Percentiles rank a stretch among this genome's conserved stretches.
phyloP scores from a whole-genome alignment of 768 basidiomycete species.

The Russula foetens region DNA sequence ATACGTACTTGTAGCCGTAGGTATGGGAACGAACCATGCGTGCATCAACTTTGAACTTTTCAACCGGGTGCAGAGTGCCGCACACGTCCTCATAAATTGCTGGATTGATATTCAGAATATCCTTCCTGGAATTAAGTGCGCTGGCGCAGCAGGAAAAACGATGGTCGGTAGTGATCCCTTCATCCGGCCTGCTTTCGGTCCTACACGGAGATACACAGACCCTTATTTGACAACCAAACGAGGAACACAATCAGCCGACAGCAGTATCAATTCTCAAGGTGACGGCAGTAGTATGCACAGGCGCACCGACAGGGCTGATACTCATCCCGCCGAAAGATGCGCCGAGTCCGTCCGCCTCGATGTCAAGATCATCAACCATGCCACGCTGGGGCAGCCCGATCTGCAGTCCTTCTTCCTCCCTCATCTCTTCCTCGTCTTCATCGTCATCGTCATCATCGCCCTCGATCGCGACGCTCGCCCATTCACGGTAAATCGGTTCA shows the following conservation, averaged over 20 bases:
- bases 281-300: conserved; percentile 2
- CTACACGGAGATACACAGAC: neutral
- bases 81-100: too few species aligned
- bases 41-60: too few species aligned
- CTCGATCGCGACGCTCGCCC: conserved; percentile 68
- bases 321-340: conserved; percentile 75
- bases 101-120: too few species aligned
- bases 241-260: neutral
- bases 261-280: neutral
- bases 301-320: conserved; percentile 50
- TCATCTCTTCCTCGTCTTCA: conserved; percentile 45
- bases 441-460: conserved; percentile 68
- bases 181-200: too few species aligned
- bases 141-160: too few species aligned
- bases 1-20: too few species aligned
- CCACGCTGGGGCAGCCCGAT: conserved; percentile 22
- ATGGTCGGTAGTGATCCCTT: too few species aligned
- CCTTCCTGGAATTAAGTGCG: too few species aligned
- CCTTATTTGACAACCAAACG: neutral
- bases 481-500: conserved; percentile 80
- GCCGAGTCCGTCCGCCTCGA: conserved; percentile 48
- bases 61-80: too few species aligned
- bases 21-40: too few species aligned
- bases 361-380: neutral
- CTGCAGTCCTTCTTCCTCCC: conserved; percentile 32